Evolutionary conservation across 768 basidiomycete species (phyloP), one percentile per base, ranked within the genome.

Genomic region (Rhodotorula diobovata): DNA sequence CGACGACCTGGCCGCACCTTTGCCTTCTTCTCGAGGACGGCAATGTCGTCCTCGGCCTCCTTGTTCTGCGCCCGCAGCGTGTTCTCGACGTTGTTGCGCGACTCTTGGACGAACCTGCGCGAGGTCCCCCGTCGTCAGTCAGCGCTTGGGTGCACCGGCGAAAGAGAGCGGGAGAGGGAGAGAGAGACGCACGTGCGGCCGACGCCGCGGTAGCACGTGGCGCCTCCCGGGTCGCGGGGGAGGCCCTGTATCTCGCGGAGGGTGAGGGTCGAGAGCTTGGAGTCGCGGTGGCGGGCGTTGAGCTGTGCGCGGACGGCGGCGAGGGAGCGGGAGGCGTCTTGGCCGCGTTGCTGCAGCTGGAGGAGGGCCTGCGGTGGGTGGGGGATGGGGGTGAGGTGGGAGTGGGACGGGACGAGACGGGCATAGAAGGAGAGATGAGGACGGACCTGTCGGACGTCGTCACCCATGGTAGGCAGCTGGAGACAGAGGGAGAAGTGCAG

Each of bases 21-120:
- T 11, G 66, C 72, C 68, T 73, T 73, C 66, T 76, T 76, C 34
- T 65, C 64, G 28, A 76, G 55, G 7, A 63, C 60, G 16, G 28
- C n/a, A 2, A 68, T 46, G 34, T 70, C 66, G 18, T 73, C 71
- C 10, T 51, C 20, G 18, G 56, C 46, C 56, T 70, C 68, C 63
- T 72, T 72, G 30, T 34, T 65, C 71, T 76, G 73, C 8, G 37
- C 41, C 43, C 66, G 53, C 28, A 76, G 53, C 41, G 54, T 56
- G 57, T 70, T 68, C 48, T 73, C 75, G 28, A 76, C 54, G n/a
- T 70, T 68, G 60, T 68, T 68, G 56, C 71, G 59, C 30, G 71
- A 66, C 61, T 73, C 75, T 46, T 76, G 71, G 53, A 76, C 56
- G 68, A 76, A 76, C 75, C 75, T 76, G 63, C 23, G 12, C 9